phyloP scores from a whole-genome alignment of 2,329 filamentous ascomycete species.

The Aspergillus fumigatus region DNA sequence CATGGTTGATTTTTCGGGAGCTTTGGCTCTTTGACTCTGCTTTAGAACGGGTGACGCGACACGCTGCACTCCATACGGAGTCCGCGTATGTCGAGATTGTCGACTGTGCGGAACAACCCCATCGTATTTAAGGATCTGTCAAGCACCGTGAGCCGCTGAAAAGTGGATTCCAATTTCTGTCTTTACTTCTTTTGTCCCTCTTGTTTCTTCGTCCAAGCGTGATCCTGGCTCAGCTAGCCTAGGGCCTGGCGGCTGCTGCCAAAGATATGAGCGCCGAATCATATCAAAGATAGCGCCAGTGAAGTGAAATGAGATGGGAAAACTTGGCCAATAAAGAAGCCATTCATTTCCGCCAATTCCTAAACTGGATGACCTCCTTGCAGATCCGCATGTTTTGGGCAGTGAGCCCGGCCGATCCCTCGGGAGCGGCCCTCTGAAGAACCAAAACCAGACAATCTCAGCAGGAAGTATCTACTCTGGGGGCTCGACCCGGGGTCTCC shows the following conservation, averaged over 20 bases:
- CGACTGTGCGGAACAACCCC: not conserved
- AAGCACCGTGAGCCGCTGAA: not conserved
- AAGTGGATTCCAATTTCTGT: not conserved
- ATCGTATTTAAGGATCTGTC: not conserved
- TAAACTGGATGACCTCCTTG: not conserved
- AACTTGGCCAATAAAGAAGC: not conserved
- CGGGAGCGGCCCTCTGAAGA: not conserved
- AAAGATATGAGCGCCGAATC: not conserved
- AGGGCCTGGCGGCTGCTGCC: not conserved
- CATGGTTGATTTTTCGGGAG: no score
- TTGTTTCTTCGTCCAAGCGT: not conserved
- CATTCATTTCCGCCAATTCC: not conserved
- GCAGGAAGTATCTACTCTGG: no score
- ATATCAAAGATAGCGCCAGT: not conserved
- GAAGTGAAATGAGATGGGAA: not conserved
- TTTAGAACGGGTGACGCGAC: not conserved
- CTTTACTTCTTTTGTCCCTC: not conserved
- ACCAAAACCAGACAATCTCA: not conserved
- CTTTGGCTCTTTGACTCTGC: not conserved
- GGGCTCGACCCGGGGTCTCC: not conserved
- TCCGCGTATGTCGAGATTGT: not conserved
- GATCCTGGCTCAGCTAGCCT: not conserved
- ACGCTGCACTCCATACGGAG: no score
- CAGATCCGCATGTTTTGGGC: not conserved
- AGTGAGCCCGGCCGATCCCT: not conserved